Base-by-base conservation (phyloP, 805 yeast species). In the Middelhovenomyces tepae region DNA sequence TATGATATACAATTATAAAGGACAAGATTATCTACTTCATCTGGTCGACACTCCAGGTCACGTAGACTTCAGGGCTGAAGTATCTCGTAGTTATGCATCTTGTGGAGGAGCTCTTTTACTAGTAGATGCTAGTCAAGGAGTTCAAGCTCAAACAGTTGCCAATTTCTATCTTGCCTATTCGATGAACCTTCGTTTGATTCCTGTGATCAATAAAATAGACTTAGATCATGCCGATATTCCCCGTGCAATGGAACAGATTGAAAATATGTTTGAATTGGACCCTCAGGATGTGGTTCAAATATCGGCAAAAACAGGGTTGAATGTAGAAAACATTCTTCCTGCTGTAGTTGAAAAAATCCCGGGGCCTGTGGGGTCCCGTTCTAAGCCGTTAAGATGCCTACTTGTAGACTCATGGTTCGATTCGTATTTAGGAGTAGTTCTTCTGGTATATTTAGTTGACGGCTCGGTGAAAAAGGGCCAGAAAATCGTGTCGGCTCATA, bases 321-420 rank as follows among this genome's bases (percentile, higher is more conserved):
- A 85, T 48, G 89, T 89, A 5, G 83, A 74, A 25, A 50, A 71
- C 10, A 66, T 89, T n/a, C 57, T 89, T 17, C 97, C 97, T 0
- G 73, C 80, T 3, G 76, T 89, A 16, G 71, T 89, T 23, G 80
- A 78, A 43, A 70, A 76, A 25, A 77, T 91, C n/a, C 93, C 94
- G 1, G 61, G 79, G 2, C 95, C 95, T 1, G 54, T 60, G 0
- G 93, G 94, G 4, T 57, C 63, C 13, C 31, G 53, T 0, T 47
- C 53, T 4, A 55, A 51, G 1, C 86, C 87, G 0, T 58, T 80
- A 31, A 71, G 81, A 42, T 82, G 86, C 1, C 71, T 89, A 36
- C 63, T 89, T 31, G 94, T 89, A n/a, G 98, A 89, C 54, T 87
- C 96, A 3, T 89, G 98, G 98, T 91, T 86, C 52, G 97, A 89